Base-by-base conservation (phyloP, 78 protist species). In the Dictyostelium firmibasis region DNA sequence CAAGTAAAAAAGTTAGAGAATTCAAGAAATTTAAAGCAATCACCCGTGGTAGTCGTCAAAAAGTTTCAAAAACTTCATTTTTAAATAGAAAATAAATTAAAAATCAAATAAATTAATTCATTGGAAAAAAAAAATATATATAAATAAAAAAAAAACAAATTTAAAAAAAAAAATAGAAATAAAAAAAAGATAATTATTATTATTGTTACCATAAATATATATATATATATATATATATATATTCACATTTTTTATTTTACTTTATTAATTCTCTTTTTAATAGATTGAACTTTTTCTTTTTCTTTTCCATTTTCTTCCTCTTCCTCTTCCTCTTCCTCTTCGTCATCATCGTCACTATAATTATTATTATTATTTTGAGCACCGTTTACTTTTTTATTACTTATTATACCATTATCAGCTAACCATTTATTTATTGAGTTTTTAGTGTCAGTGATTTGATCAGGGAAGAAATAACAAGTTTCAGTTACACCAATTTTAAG, bases 401-500 rank as follows among this genome's bases (percentile, higher is more conserved):
- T 20, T 16, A 72, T 33, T 72, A 72, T 5, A 33, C 35, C 35
- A 33, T 72, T 72, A 29, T 72, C 38, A 33, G 44, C 10, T 72
- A 72, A 72, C 79, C 79, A 72, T 31, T 33, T 72, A 33, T 72
- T 72, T 27, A 72, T 72, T 33, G 35, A 29, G 33, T 31, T 31
- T 33, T 72, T 72, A 29, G 33, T 72, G 13, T 16, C 33, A 29
- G 35, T 35, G 6, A 72, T 16, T 72, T 18, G 38, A 6, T 72
- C 79, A 13, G 79, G 79, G 31, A 29, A 31, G 36, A 33, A 72
- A 33, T 33, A 72, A 72, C 35, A 72, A 72, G 79, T 72, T 72
- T 72, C 79, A 33, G 79, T 72, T 18, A 72, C 44, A 27, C 79
- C 79, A 72, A 72, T 72, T 72, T 72, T 72, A 72, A 72, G 79